Evolutionary conservation across 306 rosid genomes (phyloP).

Genomic region (Purshia tridentata): DNA sequence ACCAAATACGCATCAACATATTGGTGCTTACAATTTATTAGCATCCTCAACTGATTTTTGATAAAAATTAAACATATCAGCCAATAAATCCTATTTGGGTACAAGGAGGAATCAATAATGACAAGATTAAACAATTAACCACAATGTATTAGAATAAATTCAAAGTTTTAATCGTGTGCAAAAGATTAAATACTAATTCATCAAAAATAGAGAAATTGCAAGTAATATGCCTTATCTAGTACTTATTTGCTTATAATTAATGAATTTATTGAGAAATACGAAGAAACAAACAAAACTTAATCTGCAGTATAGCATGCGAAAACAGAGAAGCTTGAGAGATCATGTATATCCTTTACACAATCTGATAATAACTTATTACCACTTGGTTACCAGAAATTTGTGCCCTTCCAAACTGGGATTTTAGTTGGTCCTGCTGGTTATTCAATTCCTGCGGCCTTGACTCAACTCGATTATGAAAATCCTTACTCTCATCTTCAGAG

Average conservation of each 20-base stretch:
- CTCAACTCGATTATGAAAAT: no score
- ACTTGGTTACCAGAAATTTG: slow-evolving; percentile 44
- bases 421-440: slow-evolving; percentile 17
- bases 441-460: slow-evolving; percentile 24
- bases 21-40: no score
- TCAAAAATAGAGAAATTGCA: neutral
- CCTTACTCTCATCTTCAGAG: slow-evolving; percentile 31
- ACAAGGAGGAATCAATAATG: no score
- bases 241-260: neutral
- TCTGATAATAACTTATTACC: slow-evolving; percentile 29
- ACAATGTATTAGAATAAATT: neutral
- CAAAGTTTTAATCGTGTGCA: neutral
- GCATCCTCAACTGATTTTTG: no score
- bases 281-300: neutral
- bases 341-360: slow-evolving; percentile 9
- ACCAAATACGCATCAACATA: no score
- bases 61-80: no score
- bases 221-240: neutral
- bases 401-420: slow-evolving; percentile 13
- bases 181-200: neutral
- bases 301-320: neutral
- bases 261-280: neutral
- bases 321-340: neutral
- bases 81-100: no score
- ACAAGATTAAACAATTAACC: neutral